These are phyloP conservation scores for Melastoma malabathricum DNA, from an alignment of 345 rosid genomes.

Conservation along the genomic window DNA sequence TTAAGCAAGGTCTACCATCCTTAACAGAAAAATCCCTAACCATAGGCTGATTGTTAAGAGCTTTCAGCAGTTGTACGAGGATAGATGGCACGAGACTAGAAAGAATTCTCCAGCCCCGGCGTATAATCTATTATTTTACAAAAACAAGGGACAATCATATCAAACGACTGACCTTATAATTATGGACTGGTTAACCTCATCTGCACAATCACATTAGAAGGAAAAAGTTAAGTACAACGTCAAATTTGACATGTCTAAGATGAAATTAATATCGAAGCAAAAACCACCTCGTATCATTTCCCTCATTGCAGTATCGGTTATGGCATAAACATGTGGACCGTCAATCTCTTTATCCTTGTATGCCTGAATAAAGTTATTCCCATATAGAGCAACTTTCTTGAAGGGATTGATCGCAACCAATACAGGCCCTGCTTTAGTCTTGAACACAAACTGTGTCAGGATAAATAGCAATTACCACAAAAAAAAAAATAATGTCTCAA, in stretches of 20 bases:
- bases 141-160: no score
- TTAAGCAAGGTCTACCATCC: no score
- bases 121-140: no score
- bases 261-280: conserved; percentile 5
- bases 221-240: conserved; percentile 7
- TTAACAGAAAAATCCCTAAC: no score
- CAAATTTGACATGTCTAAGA: not conserved
- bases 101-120: no score
- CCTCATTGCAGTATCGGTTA: conserved; percentile 89
- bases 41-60: no score
- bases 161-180: conserved; percentile 72
- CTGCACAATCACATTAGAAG: conserved; percentile 32
- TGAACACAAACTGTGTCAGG: conserved; percentile 11
- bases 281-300: conserved; percentile 90
- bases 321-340: conserved; percentile 91
- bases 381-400: conserved; percentile 79
- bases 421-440: conserved; percentile 99
- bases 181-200: conserved; percentile 98
- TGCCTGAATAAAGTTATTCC: conserved; percentile 66
- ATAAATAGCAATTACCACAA: conserved; percentile 1
- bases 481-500: conserved; percentile 4
- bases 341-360: conserved; percentile 64
- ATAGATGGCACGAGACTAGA: no score
- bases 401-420: conserved; percentile 96
- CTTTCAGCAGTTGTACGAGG: no score